phyloP scores from a whole-genome alignment of 2,329 filamentous ascomycete species.

The Paraconiothyrium sp. region DNA sequence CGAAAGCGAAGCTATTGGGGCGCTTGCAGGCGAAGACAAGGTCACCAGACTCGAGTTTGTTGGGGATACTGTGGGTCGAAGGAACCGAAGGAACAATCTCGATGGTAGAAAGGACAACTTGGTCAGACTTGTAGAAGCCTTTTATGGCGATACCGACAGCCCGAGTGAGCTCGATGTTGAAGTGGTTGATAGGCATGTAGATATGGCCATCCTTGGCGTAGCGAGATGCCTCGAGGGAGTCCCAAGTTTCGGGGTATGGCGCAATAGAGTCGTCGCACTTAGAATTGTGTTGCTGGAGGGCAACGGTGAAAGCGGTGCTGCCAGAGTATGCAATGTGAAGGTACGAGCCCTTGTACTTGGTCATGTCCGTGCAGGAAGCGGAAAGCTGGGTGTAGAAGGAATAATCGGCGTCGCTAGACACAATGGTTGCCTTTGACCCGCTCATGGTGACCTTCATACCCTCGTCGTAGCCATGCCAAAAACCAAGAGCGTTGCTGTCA shows the following conservation, averaged over 20 bases:
- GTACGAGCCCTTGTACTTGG: slow-evolving; percentile 65
- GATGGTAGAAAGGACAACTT: slow-evolving; percentile 64
- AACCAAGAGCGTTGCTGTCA: slow-evolving; percentile 66
- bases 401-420: slow-evolving; percentile 68
- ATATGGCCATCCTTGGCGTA: slow-evolving; percentile 67
- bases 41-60: slow-evolving; percentile 69
- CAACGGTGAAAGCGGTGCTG: slow-evolving; percentile 69
- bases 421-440: slow-evolving; percentile 64
- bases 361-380: slow-evolving; percentile 65
- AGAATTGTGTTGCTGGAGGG: slow-evolving; percentile 73
- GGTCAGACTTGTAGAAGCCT: slow-evolving; percentile 67
- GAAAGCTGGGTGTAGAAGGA: slow-evolving; percentile 69
- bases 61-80: slow-evolving; percentile 60
- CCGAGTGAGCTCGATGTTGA: slow-evolving; percentile 67
- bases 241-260: slow-evolving; percentile 73
- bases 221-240: slow-evolving; percentile 70
- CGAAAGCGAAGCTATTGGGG: slow-evolving; percentile 76
- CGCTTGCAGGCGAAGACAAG: slow-evolving; percentile 72
- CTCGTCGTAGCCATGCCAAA: slow-evolving; percentile 74
- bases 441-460: slow-evolving; percentile 63
- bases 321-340: slow-evolving; percentile 72
- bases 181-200: slow-evolving; percentile 74
- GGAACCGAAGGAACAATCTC: slow-evolving; percentile 69
- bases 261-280: slow-evolving; percentile 64
- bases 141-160: slow-evolving; percentile 69